Percentiles rank a stretch among this genome's conserved stretches.
These are phyloP conservation scores for Thalassiosira sp. DNA, from an alignment of 352 stramenopile genomes.

Conservation along the genomic window DNA sequence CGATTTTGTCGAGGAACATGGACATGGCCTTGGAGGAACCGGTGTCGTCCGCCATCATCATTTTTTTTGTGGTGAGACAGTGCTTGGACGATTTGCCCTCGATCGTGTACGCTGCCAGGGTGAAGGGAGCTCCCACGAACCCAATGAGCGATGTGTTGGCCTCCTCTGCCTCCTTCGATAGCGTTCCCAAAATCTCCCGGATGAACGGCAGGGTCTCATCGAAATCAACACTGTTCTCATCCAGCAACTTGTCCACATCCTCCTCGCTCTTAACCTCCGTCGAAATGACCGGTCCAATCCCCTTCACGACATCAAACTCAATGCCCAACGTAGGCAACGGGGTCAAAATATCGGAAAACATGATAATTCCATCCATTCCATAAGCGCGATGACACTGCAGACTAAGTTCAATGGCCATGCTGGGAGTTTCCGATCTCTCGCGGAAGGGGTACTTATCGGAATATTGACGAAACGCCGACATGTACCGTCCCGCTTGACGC, in stretches of 20 bases:
- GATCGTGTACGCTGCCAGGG: conserved; percentile 85
- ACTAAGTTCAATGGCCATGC: conserved; percentile 85
- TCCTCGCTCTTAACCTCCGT: conserved; percentile 74
- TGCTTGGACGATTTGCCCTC: conserved; percentile 83
- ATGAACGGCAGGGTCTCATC: conserved; percentile 85
- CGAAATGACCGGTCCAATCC: conserved; percentile 83
- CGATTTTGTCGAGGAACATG: conserved; percentile 81
- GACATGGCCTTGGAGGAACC: conserved; percentile 68
- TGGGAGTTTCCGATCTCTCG: conserved; percentile 84
- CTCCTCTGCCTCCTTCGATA: conserved; percentile 75
- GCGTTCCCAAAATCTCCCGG: conserved; percentile 75
- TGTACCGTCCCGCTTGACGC: conserved; percentile 87
- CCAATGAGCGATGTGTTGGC: conserved; percentile 85
- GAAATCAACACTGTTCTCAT: conserved; percentile 67
- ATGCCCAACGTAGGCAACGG: conserved; percentile 85
- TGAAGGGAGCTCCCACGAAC: conserved; percentile 88
- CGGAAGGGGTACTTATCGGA: conserved; percentile 86
- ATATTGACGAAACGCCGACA: conserved; percentile 86
- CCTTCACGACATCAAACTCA: conserved; percentile 87
- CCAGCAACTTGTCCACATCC: conserved; percentile 66
- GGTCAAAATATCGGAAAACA: conserved; percentile 90
- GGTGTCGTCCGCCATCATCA: conserved; percentile 82
- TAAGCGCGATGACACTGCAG: conserved; percentile 86
- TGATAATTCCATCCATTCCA: conserved; percentile 88
- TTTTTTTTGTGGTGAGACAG: conserved; percentile 82